Evolutionary conservation across 2,329 filamentous ascomycete species (phyloP), one percentile per base, ranked within the genome.

Genomic region (Dendrostoma leiphaemia): DNA sequence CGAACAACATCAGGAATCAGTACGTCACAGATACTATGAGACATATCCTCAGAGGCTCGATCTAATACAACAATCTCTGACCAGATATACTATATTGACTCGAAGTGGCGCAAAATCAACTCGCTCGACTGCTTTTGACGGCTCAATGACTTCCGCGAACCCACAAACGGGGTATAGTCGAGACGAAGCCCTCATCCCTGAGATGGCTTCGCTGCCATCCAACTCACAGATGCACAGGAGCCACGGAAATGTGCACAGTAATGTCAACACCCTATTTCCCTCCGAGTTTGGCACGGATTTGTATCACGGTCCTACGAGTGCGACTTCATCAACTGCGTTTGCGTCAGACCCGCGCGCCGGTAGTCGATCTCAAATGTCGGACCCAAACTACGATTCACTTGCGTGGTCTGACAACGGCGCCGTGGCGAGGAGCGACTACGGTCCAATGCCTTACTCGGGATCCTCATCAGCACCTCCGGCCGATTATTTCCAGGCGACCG

Each of bases 1-100:
- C 44, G n/a, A 46, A 46, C 44, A 46, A 46, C 28, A 46, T 46
- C 26, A 34, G 44, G 9, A 46, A 46, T 29, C 44, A 46, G 44
- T 28, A 46, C n/a, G 44, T 46, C 29, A 6, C 19, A 38, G 8
- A 7, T 21, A 37, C 7, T 23, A 1, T 8, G 12, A 21, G 12
- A 8, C 2, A 19, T 12, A n/a, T 12, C 8, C 13, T 31, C 12
- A 29, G 9, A 4, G 7, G 4, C 12, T 23, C 8, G 23, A 19
- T 13, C 26, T 32, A 23, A 32, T n/a, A n/a, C n/a, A n/a, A n/a
- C 17, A 8, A 10, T 23, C 17, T 19, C 4, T 4, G 13, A 44
- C 15, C 4, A 46, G 44, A 34, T 46, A 46, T 29, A 46, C 44
- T 23, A 46, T 46, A 28, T 34, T 46, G 44, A 46, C 44, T 13